Conservation (phyloP, 2,329 filamentous ascomycete species). For the Verticillium dahliae region DNA sequence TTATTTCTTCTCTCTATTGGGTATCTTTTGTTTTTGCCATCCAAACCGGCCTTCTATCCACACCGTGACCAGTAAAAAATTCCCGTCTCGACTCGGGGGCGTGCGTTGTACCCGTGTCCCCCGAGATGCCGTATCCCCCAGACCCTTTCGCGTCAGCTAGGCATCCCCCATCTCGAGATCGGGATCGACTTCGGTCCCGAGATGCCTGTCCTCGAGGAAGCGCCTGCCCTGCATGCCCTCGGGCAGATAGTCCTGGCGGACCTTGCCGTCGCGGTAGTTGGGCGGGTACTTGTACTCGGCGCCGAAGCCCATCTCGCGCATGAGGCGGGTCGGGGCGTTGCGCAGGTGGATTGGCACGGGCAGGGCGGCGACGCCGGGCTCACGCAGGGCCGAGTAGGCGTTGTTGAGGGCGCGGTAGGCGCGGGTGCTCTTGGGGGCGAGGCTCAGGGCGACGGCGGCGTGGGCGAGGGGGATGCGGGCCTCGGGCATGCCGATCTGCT, state of each 20-base stretch:
- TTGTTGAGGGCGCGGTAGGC: slow-evolving; percentile 79
- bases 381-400: slow-evolving; percentile 69
- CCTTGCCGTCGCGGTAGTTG: slow-evolving; percentile 74
- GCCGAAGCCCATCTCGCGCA: slow-evolving; percentile 90
- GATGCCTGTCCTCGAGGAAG: slow-evolving; percentile 74
- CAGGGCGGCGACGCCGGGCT: slow-evolving; percentile 75
- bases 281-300: slow-evolving; percentile 96
- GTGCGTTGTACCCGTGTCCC: no score
- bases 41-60: neutral
- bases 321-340: slow-evolving; percentile 85
- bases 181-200: slow-evolving; percentile 73
- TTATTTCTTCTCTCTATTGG: neutral
- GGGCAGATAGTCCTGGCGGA: slow-evolving; percentile 87
- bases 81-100: no score
- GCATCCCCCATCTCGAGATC: slow-evolving; percentile 44
- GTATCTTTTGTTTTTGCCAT: neutral
- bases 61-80: no score
- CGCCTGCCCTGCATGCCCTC: slow-evolving; percentile 60
- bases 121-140: neutral
- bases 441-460: slow-evolving; percentile 70
- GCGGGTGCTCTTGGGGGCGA: slow-evolving; percentile 80
- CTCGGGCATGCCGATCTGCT: slow-evolving; percentile 94
- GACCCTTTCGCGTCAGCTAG: neutral
- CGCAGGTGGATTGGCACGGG: slow-evolving; percentile 82
- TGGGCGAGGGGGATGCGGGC: slow-evolving; percentile 89